Conservation (phyloP, 2,329 filamentous ascomycete species). For the Verticillium zaregamsianum region DNA sequence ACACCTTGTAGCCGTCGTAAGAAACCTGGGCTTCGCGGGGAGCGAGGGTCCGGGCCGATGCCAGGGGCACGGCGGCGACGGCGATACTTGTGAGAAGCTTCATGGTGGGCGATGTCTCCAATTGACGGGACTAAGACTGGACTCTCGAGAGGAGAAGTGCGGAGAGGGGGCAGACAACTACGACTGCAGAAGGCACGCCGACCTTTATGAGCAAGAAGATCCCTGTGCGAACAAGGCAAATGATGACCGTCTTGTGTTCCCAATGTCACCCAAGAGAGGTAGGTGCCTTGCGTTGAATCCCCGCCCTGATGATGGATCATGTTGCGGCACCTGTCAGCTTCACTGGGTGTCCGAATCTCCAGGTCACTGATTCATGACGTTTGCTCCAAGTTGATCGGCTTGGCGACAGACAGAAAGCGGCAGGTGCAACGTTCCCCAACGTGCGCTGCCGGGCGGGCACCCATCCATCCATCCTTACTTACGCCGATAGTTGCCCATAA, state of each 20-base stretch:
- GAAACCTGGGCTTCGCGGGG: conserved; percentile 13
- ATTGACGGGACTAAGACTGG: not conserved
- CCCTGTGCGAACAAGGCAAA: not conserved
- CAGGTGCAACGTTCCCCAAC: not conserved
- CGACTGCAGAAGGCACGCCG: not conserved
- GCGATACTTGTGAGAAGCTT: conserved; percentile 8
- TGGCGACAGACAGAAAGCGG: not conserved
- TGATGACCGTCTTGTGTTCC: not conserved
- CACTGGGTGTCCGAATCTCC: not conserved
- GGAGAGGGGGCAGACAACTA: not conserved
- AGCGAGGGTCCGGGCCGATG: conserved; percentile 4
- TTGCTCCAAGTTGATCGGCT: not conserved
- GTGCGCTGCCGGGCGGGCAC: not conserved
- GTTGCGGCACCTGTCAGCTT: not conserved
- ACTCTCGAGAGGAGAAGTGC: not conserved
- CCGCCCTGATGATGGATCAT: not conserved
- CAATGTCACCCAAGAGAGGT: not conserved
- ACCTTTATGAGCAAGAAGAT: not conserved
- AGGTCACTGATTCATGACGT: not conserved
- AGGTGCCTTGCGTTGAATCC: not conserved
- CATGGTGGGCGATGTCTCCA: conserved; percentile 2
- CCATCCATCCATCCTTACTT: not conserved
- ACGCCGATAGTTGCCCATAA: too few species aligned
- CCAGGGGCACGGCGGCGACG: conserved; percentile 8
- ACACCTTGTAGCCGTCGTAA: conserved; percentile 32